Evolutionary conservation across 768 basidiomycete species (phyloP).

Genomic region (Boletus sp.): DNA sequence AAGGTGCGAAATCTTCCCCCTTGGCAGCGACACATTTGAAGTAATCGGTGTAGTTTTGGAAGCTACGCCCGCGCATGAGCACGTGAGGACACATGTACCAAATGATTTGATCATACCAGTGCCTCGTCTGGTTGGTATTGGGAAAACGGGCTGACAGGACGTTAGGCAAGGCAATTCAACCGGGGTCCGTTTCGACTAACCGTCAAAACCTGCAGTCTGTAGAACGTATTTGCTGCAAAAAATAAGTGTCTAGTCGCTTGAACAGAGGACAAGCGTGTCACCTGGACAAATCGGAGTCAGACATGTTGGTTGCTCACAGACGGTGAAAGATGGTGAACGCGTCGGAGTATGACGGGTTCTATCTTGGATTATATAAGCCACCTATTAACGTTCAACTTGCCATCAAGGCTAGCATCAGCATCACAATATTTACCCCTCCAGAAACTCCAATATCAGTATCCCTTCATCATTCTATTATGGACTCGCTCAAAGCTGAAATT

Average conservation of each 20-base stretch:
- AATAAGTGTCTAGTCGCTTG: slow-evolving; percentile 13
- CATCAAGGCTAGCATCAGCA: not conserved
- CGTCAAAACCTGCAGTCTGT: slow-evolving; percentile 95
- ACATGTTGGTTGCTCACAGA: slow-evolving; percentile 53
- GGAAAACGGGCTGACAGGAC: slow-evolving; percentile 73
- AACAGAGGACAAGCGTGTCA: slow-evolving; percentile 22
- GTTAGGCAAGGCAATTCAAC: slow-evolving; percentile 4
- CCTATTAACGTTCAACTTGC: not conserved
- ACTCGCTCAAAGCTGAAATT: slow-evolving; percentile 88
- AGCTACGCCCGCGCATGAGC: slow-evolving; percentile 43
- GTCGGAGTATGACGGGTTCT: slow-evolving; percentile 30
- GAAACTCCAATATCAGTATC: not conserved
- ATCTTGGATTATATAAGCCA: slow-evolving; percentile 35
- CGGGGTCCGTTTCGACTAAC: slow-evolving; percentile 37
- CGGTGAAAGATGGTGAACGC: slow-evolving; percentile 36
- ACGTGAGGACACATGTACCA: not conserved
- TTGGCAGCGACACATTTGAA: slow-evolving; percentile 97
- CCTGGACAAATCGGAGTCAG: slow-evolving; percentile 59
- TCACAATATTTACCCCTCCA: not conserved
- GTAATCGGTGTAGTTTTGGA: slow-evolving; percentile 98
- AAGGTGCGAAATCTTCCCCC: slow-evolving; percentile 97
- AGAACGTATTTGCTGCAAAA: slow-evolving; percentile 75
- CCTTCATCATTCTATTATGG: slow-evolving; percentile 49
- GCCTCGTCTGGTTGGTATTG: slow-evolving; percentile 91
- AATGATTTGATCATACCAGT: slow-evolving; percentile 67